Percentiles rank a stretch among this genome's conserved stretches.
These are phyloP conservation scores for Tardiomyces digboiensis DNA, from an alignment of 1,139 yeast species.

Conservation along the genomic window DNA sequence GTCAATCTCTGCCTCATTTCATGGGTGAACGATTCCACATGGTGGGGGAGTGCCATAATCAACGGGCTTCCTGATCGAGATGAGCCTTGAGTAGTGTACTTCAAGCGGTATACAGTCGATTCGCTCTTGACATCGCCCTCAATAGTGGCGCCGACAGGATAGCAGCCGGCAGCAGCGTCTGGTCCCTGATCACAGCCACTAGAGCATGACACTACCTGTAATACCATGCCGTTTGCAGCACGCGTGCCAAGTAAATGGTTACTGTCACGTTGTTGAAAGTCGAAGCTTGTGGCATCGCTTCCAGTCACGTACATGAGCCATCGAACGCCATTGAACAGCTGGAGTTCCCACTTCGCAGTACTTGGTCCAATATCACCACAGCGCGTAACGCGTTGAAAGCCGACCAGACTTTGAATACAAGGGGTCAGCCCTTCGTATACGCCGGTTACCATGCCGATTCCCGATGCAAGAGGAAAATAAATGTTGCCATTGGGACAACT, in stretches of 20 bases:
- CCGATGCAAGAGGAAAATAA: conserved; percentile 42
- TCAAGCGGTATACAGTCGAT: conserved; percentile 42
- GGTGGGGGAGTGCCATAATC: conserved; percentile 69
- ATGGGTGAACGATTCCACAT: conserved; percentile 40
- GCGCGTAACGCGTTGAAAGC: conserved; percentile 38
- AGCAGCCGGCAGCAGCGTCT: conserved; percentile 55
- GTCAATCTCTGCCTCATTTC: conserved; percentile 29
- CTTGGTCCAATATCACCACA: conserved; percentile 10
- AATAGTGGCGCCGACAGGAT: conserved; percentile 34
- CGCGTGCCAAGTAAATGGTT: conserved; percentile 12
- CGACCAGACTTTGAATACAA: conserved; percentile 43
- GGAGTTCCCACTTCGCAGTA: conserved; percentile 39
- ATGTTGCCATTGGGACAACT: conserved; percentile 47
- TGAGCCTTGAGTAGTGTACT: conserved; percentile 43
- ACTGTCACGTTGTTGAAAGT: neutral
- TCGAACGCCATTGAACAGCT: conserved; percentile 36
- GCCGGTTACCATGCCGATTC: conserved; percentile 69
- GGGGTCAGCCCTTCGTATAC: conserved; percentile 57
- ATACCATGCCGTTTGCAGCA: conserved; percentile 38
- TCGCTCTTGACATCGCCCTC: conserved; percentile 28
- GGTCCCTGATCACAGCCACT: conserved; percentile 6
- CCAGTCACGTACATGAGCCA: conserved; percentile 54
- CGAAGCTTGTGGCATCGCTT: conserved; percentile 7
- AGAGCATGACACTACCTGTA: conserved; percentile 52
- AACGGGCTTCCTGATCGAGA: conserved; percentile 46